phyloP scores from a whole-genome alignment of 345 rosid species.

The Populus ilicifolia region DNA sequence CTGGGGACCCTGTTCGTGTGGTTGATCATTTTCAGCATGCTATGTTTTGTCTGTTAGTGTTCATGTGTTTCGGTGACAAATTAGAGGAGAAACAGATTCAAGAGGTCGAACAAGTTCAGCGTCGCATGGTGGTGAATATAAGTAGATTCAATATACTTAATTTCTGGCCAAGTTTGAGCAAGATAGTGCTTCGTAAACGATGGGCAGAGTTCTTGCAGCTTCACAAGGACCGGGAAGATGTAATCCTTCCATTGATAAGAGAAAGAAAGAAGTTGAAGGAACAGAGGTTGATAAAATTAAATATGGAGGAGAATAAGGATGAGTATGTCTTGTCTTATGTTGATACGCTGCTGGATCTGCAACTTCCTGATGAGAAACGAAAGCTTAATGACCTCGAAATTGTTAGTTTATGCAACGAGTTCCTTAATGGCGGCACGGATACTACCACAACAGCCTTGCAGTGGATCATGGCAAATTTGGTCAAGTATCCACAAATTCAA shows the following conservation, averaged over 20 bases:
- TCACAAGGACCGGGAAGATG: background rate
- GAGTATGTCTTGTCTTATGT: background rate
- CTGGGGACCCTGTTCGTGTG: slow-evolving; percentile 13
- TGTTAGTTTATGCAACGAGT: slow-evolving; percentile 6
- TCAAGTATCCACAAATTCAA: slow-evolving; percentile 15
- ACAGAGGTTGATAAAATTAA: background rate
- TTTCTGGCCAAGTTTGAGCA: slow-evolving; percentile 4
- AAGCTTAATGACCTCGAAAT: slow-evolving; percentile 9
- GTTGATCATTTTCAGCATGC: slow-evolving; percentile 3
- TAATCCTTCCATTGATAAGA: slow-evolving; percentile 12
- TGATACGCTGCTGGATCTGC: slow-evolving; percentile 16
- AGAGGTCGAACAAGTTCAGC: slow-evolving; percentile 13
- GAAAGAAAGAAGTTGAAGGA: slow-evolving; percentile 3
- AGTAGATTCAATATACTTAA: background rate
- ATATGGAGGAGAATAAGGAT: background rate
- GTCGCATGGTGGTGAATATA: background rate
- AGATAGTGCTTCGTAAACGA: slow-evolving; percentile 3
- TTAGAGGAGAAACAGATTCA: slow-evolving; percentile 9
- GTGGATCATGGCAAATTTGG: slow-evolving; percentile 24
- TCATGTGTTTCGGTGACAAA: slow-evolving; percentile 24
- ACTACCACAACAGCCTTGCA: slow-evolving; percentile 14
- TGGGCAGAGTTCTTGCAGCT: slow-evolving; percentile 13
- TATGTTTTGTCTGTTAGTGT: slow-evolving; percentile 15
- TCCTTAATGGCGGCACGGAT: slow-evolving; percentile 14
- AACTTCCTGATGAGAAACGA: slow-evolving; percentile 20